phyloP scores from a whole-genome alignment of 2,329 filamentous ascomycete genomes.

The Canariomyces notabilis region DNA sequence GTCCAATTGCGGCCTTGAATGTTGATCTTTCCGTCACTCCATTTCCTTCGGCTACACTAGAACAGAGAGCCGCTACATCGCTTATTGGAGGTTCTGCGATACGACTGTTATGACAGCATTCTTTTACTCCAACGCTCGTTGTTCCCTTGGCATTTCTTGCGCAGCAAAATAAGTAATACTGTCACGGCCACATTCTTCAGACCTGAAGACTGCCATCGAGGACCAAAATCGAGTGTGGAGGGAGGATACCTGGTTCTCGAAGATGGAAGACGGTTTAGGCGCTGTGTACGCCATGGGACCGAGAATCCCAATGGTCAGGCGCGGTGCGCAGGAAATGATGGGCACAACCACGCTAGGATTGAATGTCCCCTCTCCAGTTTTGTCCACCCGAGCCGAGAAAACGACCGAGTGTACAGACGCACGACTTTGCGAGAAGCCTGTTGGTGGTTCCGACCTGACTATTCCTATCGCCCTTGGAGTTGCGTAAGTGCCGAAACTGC shows the following conservation, averaged over 20 bases:
- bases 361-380: slow-evolving; percentile 15
- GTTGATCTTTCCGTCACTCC: not conserved
- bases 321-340: slow-evolving; percentile 7
- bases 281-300: slow-evolving; percentile 23
- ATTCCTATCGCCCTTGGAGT: slow-evolving; percentile 65
- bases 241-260: slow-evolving; percentile 13
- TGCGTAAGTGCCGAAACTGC: slow-evolving; percentile 51
- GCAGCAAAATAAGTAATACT: slow-evolving; percentile 2
- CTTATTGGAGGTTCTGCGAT: slow-evolving; percentile 8
- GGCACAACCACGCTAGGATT: slow-evolving; percentile 13
- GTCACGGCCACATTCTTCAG: not conserved
- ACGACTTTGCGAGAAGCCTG: slow-evolving; percentile 56
- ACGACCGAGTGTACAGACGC: slow-evolving; percentile 24
- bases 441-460: slow-evolving; percentile 46
- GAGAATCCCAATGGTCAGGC: slow-evolving; percentile 19
- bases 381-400: slow-evolving; percentile 16
- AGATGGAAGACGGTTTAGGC: slow-evolving; percentile 21
- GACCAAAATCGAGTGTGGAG: slow-evolving; percentile 4
- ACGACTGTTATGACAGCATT: slow-evolving; percentile 26
- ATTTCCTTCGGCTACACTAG: not conserved
- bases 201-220: not conserved
- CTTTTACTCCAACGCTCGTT: slow-evolving; percentile 11
- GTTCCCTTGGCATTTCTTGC: slow-evolving; percentile 7
- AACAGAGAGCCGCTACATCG: slow-evolving; percentile 12
- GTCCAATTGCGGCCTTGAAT: too few species aligned